Evolutionary conservation across 2,329 filamentous ascomycete genomes (phyloP), one percentile per base, ranked within the genome.

Genomic region (Fusarium keratoplasticum): DNA sequence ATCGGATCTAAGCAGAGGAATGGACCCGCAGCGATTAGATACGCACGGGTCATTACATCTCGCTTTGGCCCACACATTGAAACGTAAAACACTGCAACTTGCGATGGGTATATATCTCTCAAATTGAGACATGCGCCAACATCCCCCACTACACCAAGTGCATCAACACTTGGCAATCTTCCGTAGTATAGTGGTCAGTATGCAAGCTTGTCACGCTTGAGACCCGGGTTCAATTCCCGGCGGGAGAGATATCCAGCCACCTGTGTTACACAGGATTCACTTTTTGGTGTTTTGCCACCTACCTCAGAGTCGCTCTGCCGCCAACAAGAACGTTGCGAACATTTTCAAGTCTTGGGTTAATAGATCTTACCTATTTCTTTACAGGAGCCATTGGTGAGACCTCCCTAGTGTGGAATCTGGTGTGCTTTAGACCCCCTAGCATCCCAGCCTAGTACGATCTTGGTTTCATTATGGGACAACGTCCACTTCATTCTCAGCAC

Each of bases 151-250:
- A 44, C 42, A 44, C 42, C 42, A 25, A 44, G 42, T 44, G 42
- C 20, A 25, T 44, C 20, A 44, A 44, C 42, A 44, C 42, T 44
- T 44, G 40, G 40, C 40, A 13, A 42, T 42, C 40, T 44, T 44
- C 40, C 40, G 40, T 44, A 44, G 40, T 44, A 44, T 44, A 22
- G 20, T 44, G 40, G 40, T 44, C 40, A 44, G 38, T 40, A 40
- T 40, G 38, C 38, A 40, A 40, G 38, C 38, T 40, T 40, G 36
- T 40, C 36, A 40, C 36, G 36, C 36, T 20, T 20, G 40, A 42
- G 40, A 42, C 40, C 40, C 40, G 40, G 40, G 40, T 42, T 42
- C 40, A 42, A 42, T 42, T 42, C 40, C 40, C 40, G 40, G 40
- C 40, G 40, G 40, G 40, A 42, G 40, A 42, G 40, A 44, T 20